These are phyloP conservation scores for Saposhnikovia divaricata DNA, from an alignment of 129 eudicot genomes.

Conservation along the genomic window DNA sequence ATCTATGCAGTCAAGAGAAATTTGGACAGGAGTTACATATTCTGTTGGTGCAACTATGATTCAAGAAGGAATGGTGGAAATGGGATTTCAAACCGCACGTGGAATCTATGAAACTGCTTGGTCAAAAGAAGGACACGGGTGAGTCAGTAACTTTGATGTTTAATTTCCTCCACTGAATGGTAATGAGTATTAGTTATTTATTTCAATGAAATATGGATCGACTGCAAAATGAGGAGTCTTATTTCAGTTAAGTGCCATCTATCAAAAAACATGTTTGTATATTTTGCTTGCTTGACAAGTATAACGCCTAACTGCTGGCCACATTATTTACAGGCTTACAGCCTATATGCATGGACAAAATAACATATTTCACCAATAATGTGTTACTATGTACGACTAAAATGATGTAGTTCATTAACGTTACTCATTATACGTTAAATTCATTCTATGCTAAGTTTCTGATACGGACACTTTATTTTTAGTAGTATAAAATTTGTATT, in stretches of 20 bases:
- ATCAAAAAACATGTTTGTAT: not conserved
- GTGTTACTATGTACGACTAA: not conserved
- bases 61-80: conserved; percentile 54
- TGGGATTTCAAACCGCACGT: conserved; percentile 50
- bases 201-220: not conserved
- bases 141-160: conserved; percentile 1
- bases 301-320: not conserved
- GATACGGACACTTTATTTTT: not conserved
- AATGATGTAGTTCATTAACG: not conserved
- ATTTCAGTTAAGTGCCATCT: not conserved
- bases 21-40: conserved; percentile 66
- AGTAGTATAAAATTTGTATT: not conserved
- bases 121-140: conserved; percentile 54
- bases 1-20: conserved; percentile 58
- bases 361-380: not conserved
- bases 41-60: conserved; percentile 60
- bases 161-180: not conserved
- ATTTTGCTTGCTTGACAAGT: not conserved
- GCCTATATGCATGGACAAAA: not conserved
- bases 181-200: not conserved
- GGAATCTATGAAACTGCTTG: conserved; percentile 49
- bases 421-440: not conserved
- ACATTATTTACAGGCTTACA: too few relatives aligned
- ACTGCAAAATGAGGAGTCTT: not conserved
- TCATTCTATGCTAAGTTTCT: not conserved